Base-by-base conservation (phyloP, 805 yeast genomes). In the Candida taoyuanica region DNA sequence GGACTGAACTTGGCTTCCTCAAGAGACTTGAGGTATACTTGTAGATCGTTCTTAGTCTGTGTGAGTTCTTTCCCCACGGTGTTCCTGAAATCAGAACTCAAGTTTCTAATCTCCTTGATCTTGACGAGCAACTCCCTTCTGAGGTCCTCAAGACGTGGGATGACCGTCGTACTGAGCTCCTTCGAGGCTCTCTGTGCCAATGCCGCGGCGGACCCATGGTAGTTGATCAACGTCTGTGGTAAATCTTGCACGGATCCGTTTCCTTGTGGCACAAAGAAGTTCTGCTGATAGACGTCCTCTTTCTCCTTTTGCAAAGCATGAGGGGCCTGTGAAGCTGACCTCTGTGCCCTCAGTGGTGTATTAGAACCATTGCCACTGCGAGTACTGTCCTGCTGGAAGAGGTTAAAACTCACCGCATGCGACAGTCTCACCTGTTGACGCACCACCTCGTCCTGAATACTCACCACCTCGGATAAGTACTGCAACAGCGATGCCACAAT, bases 361-460 rank as follows among this genome's bases (percentile, higher is more conserved):
- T 12, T 28, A 7, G 23, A 15, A 14, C 21, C 21, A 18, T 17
- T 30, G 5, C 33, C 27, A 5, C 30, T 17, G 16, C 36, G 38
- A 11, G 37, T 7, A 6, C 32, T 15, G 11, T 26, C 30, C 3
- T 29, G 17, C 28, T 36, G 40, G 37, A 60, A 60, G 28, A 60
- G 55, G 13, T 70, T 65, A 50, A 66, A 67, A 41, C 67, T 65
- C 15, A 85, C 81, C 8, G 95, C 87, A 57, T 86, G 89, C 43
- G 86, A 85, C 31, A 88, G 70, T 35, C 95, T 67, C 35, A 81
- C 63, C 49, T 86, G 93, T 53, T 86, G 95, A 42, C 95, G 76
- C 25, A 85, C 79, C 14, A 86, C 74, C 56, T 89, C 96, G 59
- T 89, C 96, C 57, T 88, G 93, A 40, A 85, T 89, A 12, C 84